Conservation (phyloP, 192 early-diverging fungal genomes). For the Linnemannia zychae region DNA sequence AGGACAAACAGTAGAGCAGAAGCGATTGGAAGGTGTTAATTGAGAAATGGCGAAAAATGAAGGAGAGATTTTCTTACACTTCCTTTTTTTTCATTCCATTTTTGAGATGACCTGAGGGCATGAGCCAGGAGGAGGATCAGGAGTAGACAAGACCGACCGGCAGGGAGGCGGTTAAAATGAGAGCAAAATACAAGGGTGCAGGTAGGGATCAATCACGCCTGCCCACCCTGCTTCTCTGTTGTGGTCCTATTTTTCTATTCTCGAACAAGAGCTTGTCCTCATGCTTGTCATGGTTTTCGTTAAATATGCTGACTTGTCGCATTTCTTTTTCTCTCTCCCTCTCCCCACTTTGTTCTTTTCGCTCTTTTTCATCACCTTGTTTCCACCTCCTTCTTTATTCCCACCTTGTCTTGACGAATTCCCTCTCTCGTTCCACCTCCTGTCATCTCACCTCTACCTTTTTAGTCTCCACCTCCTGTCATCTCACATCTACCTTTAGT, state of each 20-base stretch:
- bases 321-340: background rate
- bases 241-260: background rate
- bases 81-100: background rate
- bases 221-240: background rate
- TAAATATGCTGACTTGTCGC: background rate
- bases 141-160: background rate
- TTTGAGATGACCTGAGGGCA: background rate
- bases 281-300: background rate
- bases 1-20: background rate
- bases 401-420: background rate
- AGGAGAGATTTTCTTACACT: background rate
- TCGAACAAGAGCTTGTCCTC: background rate
- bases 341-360: background rate
- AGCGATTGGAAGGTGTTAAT: background rate
- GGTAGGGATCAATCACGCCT: background rate
- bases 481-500: background rate
- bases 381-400: background rate
- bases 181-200: background rate
- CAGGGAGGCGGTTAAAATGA: background rate
- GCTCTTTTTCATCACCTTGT: background rate
- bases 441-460: background rate
- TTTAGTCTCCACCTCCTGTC: no score
- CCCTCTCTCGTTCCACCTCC: background rate
- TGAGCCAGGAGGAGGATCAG: background rate
- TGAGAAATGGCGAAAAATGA: background rate